phyloP scores from a whole-genome alignment of 2,329 filamentous ascomycete species.

The Sporothrix pseudoabietina region DNA sequence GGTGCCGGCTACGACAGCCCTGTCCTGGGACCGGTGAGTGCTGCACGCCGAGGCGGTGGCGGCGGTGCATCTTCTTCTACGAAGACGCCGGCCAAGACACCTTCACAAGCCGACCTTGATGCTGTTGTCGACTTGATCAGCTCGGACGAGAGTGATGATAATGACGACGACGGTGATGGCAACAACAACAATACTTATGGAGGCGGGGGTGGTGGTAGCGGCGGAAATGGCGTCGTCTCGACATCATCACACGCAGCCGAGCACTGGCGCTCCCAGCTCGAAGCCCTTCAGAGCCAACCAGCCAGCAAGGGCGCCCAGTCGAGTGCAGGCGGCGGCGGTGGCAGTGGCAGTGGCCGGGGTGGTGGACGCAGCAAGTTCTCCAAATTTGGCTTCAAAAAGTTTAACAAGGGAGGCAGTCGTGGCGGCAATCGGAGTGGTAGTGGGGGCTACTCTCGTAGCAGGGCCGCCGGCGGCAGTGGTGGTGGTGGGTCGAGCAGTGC shows the following conservation, averaged over 20 bases:
- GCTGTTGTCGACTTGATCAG: constrained; percentile 61
- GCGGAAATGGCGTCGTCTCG: background rate
- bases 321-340: constrained; percentile 32
- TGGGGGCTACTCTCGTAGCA: constrained; percentile 22
- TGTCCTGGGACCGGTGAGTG: constrained; percentile 19
- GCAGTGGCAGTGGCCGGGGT: constrained; percentile 35
- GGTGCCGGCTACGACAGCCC: constrained; percentile 29
- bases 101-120: constrained; percentile 35
- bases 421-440: constrained; percentile 31
- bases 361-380: constrained; percentile 27
- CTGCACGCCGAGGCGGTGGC: background rate
- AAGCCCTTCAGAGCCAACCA: constrained; percentile 36
- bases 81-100: background rate
- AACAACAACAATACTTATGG: background rate
- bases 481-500: constrained; percentile 24
- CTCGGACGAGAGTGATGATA: constrained; percentile 31
- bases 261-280: constrained; percentile 40
- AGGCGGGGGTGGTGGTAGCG: background rate
- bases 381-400: constrained; percentile 27
- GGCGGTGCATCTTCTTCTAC: constrained; percentile 1
- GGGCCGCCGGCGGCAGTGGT: constrained; percentile 33
- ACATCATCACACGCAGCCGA: constrained; percentile 35
- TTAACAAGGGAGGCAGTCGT: constrained; percentile 11
- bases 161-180: background rate
- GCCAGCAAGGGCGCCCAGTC: constrained; percentile 3